Evolutionary conservation across 768 basidiomycete species (phyloP).

Genomic region (Amanita rubescens): DNA sequence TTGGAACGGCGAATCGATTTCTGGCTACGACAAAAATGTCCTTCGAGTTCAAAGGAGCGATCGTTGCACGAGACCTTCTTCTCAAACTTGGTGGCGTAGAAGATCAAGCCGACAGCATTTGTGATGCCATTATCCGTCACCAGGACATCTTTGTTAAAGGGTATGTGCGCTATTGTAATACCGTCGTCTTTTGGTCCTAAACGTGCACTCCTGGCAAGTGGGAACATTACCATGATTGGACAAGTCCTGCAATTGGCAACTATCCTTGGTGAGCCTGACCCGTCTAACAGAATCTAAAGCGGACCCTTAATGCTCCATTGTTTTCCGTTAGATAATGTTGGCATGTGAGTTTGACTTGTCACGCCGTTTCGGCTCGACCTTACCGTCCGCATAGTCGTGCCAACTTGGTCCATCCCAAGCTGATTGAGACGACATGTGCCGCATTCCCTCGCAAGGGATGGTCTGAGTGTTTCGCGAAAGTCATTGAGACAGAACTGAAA

Average conservation of each 20-base stretch:
- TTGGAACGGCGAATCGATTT: constrained; percentile 41
- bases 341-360: constrained; percentile 25
- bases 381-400: constrained; percentile 25
- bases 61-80: constrained; percentile 43
- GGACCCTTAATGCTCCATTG: constrained; percentile 4
- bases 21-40: constrained; percentile 46
- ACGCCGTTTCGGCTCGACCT: neutral
- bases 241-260: constrained; percentile 44
- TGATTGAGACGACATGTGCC: constrained; percentile 33
- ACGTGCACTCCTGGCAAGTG: constrained; percentile 19
- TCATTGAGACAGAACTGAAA: constrained; percentile 36
- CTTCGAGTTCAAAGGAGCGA: constrained; percentile 50
- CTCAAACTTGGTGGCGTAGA: constrained; percentile 32
- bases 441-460: constrained; percentile 38
- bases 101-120: constrained; percentile 46
- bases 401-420: constrained; percentile 31
- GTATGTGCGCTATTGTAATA: constrained; percentile 15
- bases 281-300: neutral
- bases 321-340: constrained; percentile 30
- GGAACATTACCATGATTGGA: constrained; percentile 44
- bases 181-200: neutral
- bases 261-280: constrained; percentile 29
- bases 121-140: constrained; percentile 44
- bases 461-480: constrained; percentile 34
- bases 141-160: constrained; percentile 41